phyloP scores from a whole-genome alignment of 1,139 yeast genomes.

The Saccharomycopsis hybrid region DNA sequence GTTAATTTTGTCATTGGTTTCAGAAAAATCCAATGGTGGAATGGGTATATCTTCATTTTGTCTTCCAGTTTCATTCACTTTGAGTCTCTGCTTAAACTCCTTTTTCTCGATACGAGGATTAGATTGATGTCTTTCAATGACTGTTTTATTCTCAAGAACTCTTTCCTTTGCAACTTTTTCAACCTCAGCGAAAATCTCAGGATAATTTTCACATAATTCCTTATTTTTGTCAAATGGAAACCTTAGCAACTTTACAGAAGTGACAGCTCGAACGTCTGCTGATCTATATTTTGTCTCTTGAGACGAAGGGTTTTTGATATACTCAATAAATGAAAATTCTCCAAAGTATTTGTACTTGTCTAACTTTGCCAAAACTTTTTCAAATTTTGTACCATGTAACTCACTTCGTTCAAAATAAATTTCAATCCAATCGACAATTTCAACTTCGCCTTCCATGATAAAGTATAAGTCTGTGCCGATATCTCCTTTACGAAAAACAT shows the following conservation, averaged over 20 bases:
- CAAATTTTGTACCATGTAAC: slow-evolving; percentile 26
- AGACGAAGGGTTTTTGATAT: too few species aligned
- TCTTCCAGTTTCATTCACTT: too few species aligned
- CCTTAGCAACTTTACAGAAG: slow-evolving; percentile 53
- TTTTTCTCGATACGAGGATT: too few species aligned
- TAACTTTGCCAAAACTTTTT: slow-evolving; percentile 48
- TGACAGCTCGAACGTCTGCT: slow-evolving; percentile 57
- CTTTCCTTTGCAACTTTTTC: too few species aligned
- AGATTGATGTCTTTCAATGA: too few species aligned
- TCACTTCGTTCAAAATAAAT: slow-evolving; percentile 21
- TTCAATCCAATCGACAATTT: slow-evolving; percentile 45
- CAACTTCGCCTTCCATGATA: slow-evolving; percentile 63
- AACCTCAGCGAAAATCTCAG: slow-evolving; percentile 49
- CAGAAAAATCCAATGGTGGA: too few species aligned
- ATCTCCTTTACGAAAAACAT: slow-evolving; percentile 54
- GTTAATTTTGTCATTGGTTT: too few species aligned
- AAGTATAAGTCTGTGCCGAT: slow-evolving; percentile 59
- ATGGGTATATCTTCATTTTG: too few species aligned
- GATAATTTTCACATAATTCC: slow-evolving; percentile 48
- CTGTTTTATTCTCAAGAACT: too few species aligned
- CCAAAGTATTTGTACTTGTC: slow-evolving; percentile 66
- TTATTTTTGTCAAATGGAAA: slow-evolving; percentile 49
- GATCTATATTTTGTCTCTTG: too few species aligned
- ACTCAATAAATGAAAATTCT: slow-evolving; percentile 62
- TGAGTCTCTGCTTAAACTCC: too few species aligned